Evolutionary conservation across 2,329 filamentous ascomycete genomes (phyloP), one percentile per base, ranked within the genome.

Genomic region (Tothia fuscella): DNA sequence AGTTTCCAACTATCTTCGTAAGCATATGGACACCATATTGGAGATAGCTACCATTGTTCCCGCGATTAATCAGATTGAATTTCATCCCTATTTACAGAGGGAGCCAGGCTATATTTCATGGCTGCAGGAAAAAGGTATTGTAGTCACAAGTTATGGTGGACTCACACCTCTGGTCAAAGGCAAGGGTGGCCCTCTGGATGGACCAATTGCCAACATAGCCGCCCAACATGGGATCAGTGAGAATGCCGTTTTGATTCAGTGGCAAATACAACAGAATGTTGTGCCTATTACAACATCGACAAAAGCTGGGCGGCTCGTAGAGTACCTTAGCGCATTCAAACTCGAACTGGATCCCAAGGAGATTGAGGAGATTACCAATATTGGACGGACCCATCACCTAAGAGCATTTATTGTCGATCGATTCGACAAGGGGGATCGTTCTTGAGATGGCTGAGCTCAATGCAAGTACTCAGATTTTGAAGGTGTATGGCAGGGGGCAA

Each of bases 41-140:
- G 17, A 40, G 14, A 64, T 61, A 0, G 69, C 70, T n/a, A 67
- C 60, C 28, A 65, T 76, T 10, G 60, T 65, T 2, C 78, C 78
- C 1, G 74, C 74, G 2, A 70, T 72, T 50, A 81, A 82, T 59
- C 78, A 82, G 60, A 75, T 82, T 48, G 78, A 82, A 56, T 74
- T 74, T 38, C 77, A 82, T 56, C 76, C 78, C 2, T 79, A 79
- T 51, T 65, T 82, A 9, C 78, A 80, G 10, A 9, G 16, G 31
- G 17, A n/a, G 9, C 9, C 9, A 9, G 19, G 24, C 37, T 10
- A 12, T 63, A 70, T 16, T 59, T 82, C 21, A 56, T 78, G 6
- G 61, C 68, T 13, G 76, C 70, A 57, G 62, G 68, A 56, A 65
- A 63, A 51, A 49, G 60, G 60, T 29, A 68, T 70, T 42, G 64